Conservation (phyloP, 1,139 yeast genomes). For the Suhomyces atakaporum region DNA sequence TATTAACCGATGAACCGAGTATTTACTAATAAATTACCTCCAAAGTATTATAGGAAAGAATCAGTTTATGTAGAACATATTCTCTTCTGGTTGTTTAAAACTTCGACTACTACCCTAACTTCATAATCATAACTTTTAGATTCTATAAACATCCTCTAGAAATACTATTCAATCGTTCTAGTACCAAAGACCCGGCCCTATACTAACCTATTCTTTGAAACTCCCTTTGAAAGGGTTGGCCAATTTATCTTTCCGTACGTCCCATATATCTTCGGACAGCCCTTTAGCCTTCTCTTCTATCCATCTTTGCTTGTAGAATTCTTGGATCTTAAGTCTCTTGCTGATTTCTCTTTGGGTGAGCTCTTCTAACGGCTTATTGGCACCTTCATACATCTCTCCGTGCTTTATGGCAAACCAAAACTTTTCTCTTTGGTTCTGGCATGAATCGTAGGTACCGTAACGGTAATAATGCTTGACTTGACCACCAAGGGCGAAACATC, state of each 20-base stretch:
- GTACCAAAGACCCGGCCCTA: no score
- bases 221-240: conserved; percentile 14
- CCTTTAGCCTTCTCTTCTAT: conserved; percentile 65
- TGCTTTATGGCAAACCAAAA: conserved; percentile 78
- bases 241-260: conserved; percentile 42
- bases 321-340: conserved; percentile 58
- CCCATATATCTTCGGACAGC: conserved; percentile 85
- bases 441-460: conserved; percentile 73
- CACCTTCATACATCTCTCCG: conserved; percentile 33
- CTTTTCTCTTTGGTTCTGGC: conserved; percentile 70
- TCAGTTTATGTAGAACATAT: no score
- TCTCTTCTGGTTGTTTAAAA: no score
- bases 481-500: conserved; percentile 88
- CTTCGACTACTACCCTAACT: not conserved
- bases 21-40: no score
- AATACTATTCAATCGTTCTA: not conserved
- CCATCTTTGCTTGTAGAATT: conserved; percentile 65
- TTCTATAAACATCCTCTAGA: not conserved
- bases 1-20: no score
- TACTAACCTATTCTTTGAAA: not conserved
- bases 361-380: conserved; percentile 32
- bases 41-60: no score
- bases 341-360: conserved; percentile 49
- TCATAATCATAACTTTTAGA: not conserved
- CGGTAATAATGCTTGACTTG: conserved; percentile 81